Evolutionary conservation across 1,284 basidiomycete genomes (phyloP).

Genomic region (Mycosarcoma mackinlayi): DNA sequence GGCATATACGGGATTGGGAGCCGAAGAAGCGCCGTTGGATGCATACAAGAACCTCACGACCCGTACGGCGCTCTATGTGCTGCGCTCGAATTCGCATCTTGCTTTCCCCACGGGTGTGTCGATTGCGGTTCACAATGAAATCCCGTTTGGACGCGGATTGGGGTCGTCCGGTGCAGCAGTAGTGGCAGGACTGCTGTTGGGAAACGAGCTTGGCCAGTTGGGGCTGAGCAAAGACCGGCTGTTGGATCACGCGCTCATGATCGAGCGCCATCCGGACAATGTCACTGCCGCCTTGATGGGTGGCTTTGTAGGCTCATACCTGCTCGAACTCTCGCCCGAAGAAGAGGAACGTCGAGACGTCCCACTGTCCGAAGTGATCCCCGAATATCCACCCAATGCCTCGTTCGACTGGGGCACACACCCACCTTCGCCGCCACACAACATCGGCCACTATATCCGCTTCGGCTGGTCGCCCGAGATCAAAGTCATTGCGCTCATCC

Average conservation of each 20-base stretch:
- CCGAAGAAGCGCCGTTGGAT: conserved; percentile 88
- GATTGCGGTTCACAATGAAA: conserved; percentile 88
- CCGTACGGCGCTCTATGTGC: conserved; percentile 95
- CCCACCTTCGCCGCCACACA: conserved; percentile 86
- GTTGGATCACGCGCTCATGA: conserved; percentile 97
- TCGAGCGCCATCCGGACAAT: conserved; percentile 98
- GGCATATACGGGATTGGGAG: conserved; percentile 87
- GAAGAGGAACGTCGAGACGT: conserved; percentile 80
- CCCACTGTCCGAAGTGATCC: conserved; percentile 93
- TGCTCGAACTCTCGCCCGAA: conserved; percentile 78
- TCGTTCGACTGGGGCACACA: conserved; percentile 87
- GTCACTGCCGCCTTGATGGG: conserved; percentile 97
- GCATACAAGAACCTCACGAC: conserved; percentile 97
- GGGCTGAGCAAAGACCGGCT: conserved; percentile 78
- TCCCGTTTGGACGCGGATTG: conserved; percentile 96
- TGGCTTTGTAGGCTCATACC: conserved; percentile 97
- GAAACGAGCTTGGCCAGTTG: conserved; percentile 82
- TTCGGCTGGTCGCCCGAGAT: conserved; percentile 89
- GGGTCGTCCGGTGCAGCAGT: conserved; percentile 98
- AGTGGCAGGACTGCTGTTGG: conserved; percentile 92
- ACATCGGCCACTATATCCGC: conserved; percentile 93
- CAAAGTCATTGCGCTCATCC: conserved; percentile 93
- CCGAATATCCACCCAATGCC: conserved; percentile 93
- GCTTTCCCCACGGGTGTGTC: conserved; percentile 75
- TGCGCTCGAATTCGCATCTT: conserved; percentile 82